phyloP scores from a whole-genome alignment of 805 yeast species.

The Ogataea nakhonphanomensis region DNA sequence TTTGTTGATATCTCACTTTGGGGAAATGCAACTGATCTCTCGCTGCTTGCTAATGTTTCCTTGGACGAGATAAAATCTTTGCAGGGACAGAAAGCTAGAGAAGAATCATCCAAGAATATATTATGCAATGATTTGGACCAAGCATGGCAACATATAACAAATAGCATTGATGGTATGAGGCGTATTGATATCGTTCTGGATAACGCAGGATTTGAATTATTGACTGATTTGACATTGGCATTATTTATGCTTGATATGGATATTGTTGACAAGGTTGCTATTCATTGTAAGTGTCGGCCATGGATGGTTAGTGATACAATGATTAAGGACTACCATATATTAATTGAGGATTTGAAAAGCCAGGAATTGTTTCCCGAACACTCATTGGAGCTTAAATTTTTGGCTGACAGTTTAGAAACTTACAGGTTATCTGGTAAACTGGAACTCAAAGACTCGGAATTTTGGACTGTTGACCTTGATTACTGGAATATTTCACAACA shows the following conservation, averaged over 20 bases:
- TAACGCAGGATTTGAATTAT: constrained; percentile 93
- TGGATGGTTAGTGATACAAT: constrained; percentile 98
- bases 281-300: constrained; percentile 89
- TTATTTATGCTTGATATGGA: constrained; percentile 68
- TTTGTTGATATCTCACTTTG: constrained; percentile 85
- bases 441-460: constrained; percentile 55
- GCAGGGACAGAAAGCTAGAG: constrained; percentile 87
- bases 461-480: constrained; percentile 82
- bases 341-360: constrained; percentile 56
- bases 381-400: constrained; percentile 43
- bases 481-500: constrained; percentile 63
- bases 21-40: constrained; percentile 98
- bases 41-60: constrained; percentile 83
- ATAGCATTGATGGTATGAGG: constrained; percentile 10
- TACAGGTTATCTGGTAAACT: constrained; percentile 47
- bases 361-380: constrained; percentile 48
- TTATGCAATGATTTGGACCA: constrained; percentile 67
- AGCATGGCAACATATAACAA: constrained; percentile 55
- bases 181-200: constrained; percentile 84
- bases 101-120: constrained; percentile 74
- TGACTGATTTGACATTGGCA: constrained; percentile 71
- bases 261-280: constrained; percentile 58
- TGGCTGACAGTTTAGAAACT: constrained; percentile 43
- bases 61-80: constrained; percentile 85
- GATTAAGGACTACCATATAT: constrained; percentile 67